Conservation (phyloP, 495 filamentous ascomycete genomes). For the Glonium stellatum region DNA sequence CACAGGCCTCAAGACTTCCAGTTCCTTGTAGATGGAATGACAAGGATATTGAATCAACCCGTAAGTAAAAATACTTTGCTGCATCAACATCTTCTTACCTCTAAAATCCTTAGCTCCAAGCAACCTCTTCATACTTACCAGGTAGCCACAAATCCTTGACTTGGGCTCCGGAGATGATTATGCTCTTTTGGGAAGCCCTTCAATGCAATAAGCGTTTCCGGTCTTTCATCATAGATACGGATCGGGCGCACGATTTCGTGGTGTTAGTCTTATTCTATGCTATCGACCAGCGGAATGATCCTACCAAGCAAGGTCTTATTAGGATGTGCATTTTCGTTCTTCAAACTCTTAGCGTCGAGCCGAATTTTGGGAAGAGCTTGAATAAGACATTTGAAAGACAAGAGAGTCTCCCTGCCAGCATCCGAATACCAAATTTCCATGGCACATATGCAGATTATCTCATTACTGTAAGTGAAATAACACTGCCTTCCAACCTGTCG, state of each 20-base stretch:
- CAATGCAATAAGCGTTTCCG: slow-evolving; percentile 98
- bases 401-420: slow-evolving; percentile 72
- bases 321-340: slow-evolving; percentile 95
- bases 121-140: slow-evolving; percentile 79
- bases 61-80: slow-evolving; percentile 35
- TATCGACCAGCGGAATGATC: slow-evolving; percentile 75
- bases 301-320: slow-evolving; percentile 84
- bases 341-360: slow-evolving; percentile 90
- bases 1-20: slow-evolving; percentile 97
- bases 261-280: slow-evolving; percentile 89
- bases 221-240: slow-evolving; percentile 94
- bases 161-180: slow-evolving; percentile 93
- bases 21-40: slow-evolving; percentile 95
- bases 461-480: slow-evolving; percentile 61
- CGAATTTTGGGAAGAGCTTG: slow-evolving; percentile 80
- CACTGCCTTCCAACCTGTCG: background rate
- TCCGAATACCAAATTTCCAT: slow-evolving; percentile 74
- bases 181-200: slow-evolving; percentile 95
- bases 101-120: slow-evolving; percentile 55
- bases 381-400: slow-evolving; percentile 87
- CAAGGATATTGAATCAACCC: slow-evolving; percentile 83
- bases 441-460: slow-evolving; percentile 93
- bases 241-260: slow-evolving; percentile 86
- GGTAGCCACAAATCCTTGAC: slow-evolving; percentile 73
- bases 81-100: background rate